These are phyloP conservation scores for Blepharisma stoltei DNA, from an alignment of 73 alveolate genomes.

Conservation along the genomic window DNA sequence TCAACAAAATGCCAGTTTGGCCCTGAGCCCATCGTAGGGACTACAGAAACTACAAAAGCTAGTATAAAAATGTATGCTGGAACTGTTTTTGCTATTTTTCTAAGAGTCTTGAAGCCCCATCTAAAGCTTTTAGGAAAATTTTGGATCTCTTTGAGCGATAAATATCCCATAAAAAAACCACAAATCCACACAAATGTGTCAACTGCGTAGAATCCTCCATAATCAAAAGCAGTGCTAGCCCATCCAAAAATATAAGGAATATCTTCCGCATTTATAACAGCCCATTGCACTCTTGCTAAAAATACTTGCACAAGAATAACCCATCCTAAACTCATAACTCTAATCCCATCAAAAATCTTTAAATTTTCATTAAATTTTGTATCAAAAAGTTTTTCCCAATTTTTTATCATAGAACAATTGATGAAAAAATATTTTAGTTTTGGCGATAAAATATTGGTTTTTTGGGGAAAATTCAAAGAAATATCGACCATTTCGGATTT, in stretches of 20 bases:
- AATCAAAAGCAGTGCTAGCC: not conserved
- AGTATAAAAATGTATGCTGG: slow-evolving; percentile 31
- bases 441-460: not conserved
- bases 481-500: not conserved
- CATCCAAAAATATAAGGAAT: not conserved
- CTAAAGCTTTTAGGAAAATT: slow-evolving; percentile 22
- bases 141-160: slow-evolving; percentile 22
- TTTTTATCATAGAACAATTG: not conserved
- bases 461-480: not conserved
- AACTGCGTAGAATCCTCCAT: slow-evolving; percentile 44
- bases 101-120: slow-evolving; percentile 23
- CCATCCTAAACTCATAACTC: slow-evolving; percentile 35
- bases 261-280: not conserved
- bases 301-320: slow-evolving; percentile 25
- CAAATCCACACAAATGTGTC: slow-evolving; percentile 44
- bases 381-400: slow-evolving; percentile 6
- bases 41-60: not conserved
- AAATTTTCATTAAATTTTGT: not conserved
- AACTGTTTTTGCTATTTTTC: slow-evolving; percentile 28
- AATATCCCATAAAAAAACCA: slow-evolving; percentile 37
- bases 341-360: slow-evolving; percentile 30
- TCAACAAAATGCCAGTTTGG: slow-evolving; percentile 33
- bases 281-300: not conserved
- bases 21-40: slow-evolving; percentile 32
- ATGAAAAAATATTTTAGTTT: no score